A percentile compares a stretch with the other conserved stretches of the same genome.
Evolutionary conservation across 495 filamentous ascomycete genomes (phyloP).

Genomic region (Thozetella sp.): DNA sequence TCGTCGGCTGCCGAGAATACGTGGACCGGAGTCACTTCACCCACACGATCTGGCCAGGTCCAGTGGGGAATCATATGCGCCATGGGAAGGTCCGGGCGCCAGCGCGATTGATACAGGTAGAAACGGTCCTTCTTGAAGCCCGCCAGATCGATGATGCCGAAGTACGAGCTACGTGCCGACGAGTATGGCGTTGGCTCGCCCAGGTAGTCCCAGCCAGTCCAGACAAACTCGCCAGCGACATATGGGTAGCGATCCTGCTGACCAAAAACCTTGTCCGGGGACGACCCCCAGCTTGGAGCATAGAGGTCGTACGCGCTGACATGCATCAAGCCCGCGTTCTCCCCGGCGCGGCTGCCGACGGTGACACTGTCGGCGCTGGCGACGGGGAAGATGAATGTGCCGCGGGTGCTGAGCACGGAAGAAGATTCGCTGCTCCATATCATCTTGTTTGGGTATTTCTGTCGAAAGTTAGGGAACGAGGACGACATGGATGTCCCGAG

Average conservation of each 20-base stretch:
- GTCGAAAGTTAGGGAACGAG: slow-evolving; percentile 36
- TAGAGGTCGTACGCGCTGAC: slow-evolving; percentile 53
- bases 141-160: slow-evolving; percentile 49
- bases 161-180: slow-evolving; percentile 46
- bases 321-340: slow-evolving; percentile 18
- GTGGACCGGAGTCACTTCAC: slow-evolving; percentile 47
- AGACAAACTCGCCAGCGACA: slow-evolving; percentile 46
- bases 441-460: slow-evolving; percentile 41
- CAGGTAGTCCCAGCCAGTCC: slow-evolving; percentile 53
- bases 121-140: slow-evolving; percentile 53
- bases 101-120: slow-evolving; percentile 48
- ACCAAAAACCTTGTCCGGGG: slow-evolving; percentile 48
- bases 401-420: slow-evolving; percentile 41
- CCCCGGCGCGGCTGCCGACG: slow-evolving; percentile 22
- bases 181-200: slow-evolving; percentile 50
- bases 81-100: slow-evolving; percentile 37
- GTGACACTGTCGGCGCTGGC: slow-evolving; percentile 27
- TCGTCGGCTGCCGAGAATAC: slow-evolving; percentile 47
- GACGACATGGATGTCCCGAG: slow-evolving; percentile 26
- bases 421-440: slow-evolving; percentile 44
- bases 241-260: slow-evolving; percentile 44
- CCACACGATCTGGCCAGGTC: slow-evolving; percentile 48
- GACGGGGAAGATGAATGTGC: slow-evolving; percentile 52
- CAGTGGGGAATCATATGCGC: slow-evolving; percentile 53
- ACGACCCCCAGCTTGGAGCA: slow-evolving; percentile 35